Conservation (phyloP, 164 flowering plant genomes). For the Dillenia turbinata region DNA sequence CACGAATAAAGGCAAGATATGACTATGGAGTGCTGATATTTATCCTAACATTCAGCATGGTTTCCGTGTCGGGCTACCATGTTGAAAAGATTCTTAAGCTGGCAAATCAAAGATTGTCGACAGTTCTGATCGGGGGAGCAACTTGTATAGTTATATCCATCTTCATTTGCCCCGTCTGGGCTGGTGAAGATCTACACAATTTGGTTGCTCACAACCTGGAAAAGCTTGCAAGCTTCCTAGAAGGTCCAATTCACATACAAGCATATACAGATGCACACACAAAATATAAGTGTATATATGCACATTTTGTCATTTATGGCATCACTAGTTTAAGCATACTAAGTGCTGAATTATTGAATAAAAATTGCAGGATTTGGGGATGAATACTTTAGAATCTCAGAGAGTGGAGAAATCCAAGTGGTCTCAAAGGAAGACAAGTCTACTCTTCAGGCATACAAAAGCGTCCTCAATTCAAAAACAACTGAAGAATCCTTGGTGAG, state of each 20-base stretch:
- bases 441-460: constrained; percentile 51
- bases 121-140: constrained; percentile 55
- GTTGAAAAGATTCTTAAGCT: constrained; percentile 43
- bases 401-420: constrained; percentile 16
- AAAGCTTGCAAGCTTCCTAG: constrained; percentile 58
- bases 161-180: constrained; percentile 76
- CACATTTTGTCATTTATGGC: no score
- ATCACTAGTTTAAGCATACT: no score
- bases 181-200: constrained; percentile 80
- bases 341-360: neutral
- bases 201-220: constrained; percentile 54
- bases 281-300: no score
- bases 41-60: constrained; percentile 71
- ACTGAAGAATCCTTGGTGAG: constrained; percentile 69
- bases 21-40: constrained; percentile 78
- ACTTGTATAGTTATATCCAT: constrained; percentile 50
- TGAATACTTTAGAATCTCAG: constrained; percentile 34
- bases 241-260: constrained; percentile 39
- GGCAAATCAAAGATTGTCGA: constrained; percentile 59
- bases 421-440: constrained; percentile 29
- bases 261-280: neutral
- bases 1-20: constrained; percentile 58
- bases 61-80: constrained; percentile 68
- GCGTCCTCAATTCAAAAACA: constrained; percentile 54
- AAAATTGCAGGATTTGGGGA: constrained; percentile 54